Conservation (phyloP, 2,329 filamentous ascomycete genomes). For the Colletotrichum caudatum region DNA sequence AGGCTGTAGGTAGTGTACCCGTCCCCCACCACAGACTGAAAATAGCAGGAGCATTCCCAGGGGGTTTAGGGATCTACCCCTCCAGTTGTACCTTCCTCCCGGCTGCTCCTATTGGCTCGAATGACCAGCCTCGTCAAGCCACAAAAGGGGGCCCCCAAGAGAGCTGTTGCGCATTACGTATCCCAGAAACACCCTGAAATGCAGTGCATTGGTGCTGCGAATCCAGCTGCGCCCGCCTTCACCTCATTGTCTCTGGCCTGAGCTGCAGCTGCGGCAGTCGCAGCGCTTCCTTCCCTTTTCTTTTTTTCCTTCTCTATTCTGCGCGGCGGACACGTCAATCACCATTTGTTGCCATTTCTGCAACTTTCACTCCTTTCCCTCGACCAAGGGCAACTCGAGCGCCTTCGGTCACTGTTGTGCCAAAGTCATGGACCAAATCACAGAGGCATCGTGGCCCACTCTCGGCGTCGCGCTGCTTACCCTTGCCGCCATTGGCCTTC, state of each 20-base stretch:
- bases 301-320: not conserved
- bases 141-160: slow-evolving; percentile 18
- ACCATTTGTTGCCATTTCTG: not conserved
- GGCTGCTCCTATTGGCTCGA: not conserved
- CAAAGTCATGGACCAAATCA: slow-evolving; percentile 33
- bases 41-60: slow-evolving; percentile 18
- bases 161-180: slow-evolving; percentile 39
- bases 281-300: slow-evolving; percentile 7
- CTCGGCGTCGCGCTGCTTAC: slow-evolving; percentile 25
- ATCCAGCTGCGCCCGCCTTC: slow-evolving; percentile 14
- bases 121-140: slow-evolving; percentile 38
- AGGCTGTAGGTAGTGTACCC: slow-evolving; percentile 23
- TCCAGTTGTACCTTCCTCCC: slow-evolving; percentile 4
- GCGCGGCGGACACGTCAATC: not conserved
- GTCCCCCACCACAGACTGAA: slow-evolving; percentile 36
- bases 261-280: slow-evolving; percentile 36
- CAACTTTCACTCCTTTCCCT: slow-evolving; percentile 1
- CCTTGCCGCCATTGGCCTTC: slow-evolving; percentile 23
- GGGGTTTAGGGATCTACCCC: slow-evolving; percentile 27
- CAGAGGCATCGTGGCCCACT: slow-evolving; percentile 34
- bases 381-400: not conserved
- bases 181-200: slow-evolving; percentile 31
- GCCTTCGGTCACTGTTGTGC: slow-evolving; percentile 9
- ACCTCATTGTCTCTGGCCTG: slow-evolving; percentile 22
- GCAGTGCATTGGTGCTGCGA: slow-evolving; percentile 10